phyloP scores from a whole-genome alignment of 257 asterid genomes.

The Primulina tabacum region DNA sequence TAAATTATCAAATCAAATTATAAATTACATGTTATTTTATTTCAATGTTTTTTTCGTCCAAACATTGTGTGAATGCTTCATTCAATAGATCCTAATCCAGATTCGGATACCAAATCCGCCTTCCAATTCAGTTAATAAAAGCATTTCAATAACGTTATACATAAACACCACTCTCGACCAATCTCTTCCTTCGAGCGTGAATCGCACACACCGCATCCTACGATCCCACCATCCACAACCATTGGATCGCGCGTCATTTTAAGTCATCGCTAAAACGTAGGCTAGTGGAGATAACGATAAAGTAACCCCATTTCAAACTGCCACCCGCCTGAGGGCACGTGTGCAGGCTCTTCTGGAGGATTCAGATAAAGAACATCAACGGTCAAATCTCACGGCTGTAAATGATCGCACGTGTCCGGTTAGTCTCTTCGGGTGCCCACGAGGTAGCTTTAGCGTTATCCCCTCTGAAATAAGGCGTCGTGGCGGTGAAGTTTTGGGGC shows the following conservation, averaged over 20 bases:
- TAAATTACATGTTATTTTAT: too few species aligned
- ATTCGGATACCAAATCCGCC: conserved; percentile 43
- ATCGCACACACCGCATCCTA: background rate
- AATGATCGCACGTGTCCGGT: conserved; percentile 35
- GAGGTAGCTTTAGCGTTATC: conserved; percentile 37
- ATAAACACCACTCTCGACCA: conserved; percentile 13
- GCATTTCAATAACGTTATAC: conserved; percentile 58
- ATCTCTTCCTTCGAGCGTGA: background rate
- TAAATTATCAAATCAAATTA: too few species aligned
- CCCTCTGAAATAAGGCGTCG: too few species aligned
- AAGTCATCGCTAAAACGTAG: background rate
- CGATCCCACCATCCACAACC: conserved; percentile 1
- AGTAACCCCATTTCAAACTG: conserved; percentile 23
- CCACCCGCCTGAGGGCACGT: conserved; percentile 37
- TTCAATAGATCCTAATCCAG: background rate
- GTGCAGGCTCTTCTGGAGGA: conserved; percentile 24
- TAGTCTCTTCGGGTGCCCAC: conserved; percentile 14
- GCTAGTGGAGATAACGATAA: conserved; percentile 22
- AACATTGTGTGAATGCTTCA: too few species aligned
- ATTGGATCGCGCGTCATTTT: background rate
- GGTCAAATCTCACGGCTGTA: conserved; percentile 35
- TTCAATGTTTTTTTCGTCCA: too few species aligned
- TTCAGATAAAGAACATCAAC: conserved; percentile 27
- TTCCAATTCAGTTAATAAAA: conserved; percentile 38
- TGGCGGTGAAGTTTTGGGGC: too few species aligned